Conservation (phyloP, 2,329 filamentous ascomycete species). For the Neocucurbitaria cava region DNA sequence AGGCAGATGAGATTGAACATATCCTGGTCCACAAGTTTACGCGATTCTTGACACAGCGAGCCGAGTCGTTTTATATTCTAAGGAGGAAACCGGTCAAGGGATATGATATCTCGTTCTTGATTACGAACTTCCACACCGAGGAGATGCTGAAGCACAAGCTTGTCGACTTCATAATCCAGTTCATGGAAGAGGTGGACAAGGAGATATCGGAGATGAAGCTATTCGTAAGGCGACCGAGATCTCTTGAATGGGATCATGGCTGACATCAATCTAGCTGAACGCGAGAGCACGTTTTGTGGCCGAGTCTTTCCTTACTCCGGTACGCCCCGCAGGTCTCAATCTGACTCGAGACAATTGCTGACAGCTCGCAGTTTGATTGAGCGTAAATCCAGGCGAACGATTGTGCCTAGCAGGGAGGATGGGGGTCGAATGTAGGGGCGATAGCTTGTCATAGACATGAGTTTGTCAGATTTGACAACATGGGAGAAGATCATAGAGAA, state of each 20-base stretch:
- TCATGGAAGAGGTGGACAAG: slow-evolving; percentile 99
- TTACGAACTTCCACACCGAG: slow-evolving; percentile 98
- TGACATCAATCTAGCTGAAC: slow-evolving; percentile 73
- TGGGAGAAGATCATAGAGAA: not conserved
- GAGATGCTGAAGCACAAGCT: slow-evolving; percentile 99
- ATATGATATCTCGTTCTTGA: slow-evolving; percentile 98
- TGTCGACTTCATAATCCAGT: slow-evolving; percentile 98
- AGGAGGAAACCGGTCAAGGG: slow-evolving; percentile 96
- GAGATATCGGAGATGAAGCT: slow-evolving; percentile 99
- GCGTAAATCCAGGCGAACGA: slow-evolving; percentile 12
- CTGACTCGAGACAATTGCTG: not conserved
- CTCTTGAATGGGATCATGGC: slow-evolving; percentile 7
- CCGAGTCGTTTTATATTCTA: slow-evolving; percentile 96
- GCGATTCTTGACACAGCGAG: slow-evolving; percentile 92
- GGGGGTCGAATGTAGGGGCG: not conserved
- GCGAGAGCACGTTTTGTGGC: slow-evolving; percentile 96
- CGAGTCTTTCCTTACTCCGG: slow-evolving; percentile 96
- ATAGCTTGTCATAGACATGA: not conserved
- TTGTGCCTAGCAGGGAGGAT: slow-evolving; percentile 13
- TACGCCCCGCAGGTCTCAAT: slow-evolving; percentile 52
- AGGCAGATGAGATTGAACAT: slow-evolving; percentile 98
- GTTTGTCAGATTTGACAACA: not conserved
- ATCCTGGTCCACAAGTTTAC: slow-evolving; percentile 99
- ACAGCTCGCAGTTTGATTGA: slow-evolving; percentile 32
- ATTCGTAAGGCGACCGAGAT: slow-evolving; percentile 71